Evolutionary conservation across 768 basidiomycete genomes (phyloP).

Genomic region (Pulveroboletus sp.): DNA sequence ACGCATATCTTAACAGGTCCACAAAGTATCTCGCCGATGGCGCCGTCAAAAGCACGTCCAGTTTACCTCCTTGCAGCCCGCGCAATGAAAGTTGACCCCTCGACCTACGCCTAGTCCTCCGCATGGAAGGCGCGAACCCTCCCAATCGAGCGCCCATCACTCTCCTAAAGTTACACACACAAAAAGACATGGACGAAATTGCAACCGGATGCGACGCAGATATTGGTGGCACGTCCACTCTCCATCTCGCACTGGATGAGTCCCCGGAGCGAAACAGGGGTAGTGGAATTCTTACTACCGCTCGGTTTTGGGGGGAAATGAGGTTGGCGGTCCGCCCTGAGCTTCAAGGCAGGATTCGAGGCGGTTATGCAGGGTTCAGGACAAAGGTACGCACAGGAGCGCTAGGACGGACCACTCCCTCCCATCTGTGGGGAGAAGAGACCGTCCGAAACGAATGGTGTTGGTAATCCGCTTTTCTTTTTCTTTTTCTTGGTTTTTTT

Average conservation of each 20-base stretch:
- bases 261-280: constrained; percentile 41
- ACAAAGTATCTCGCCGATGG: constrained; percentile 37
- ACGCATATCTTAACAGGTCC: constrained; percentile 36
- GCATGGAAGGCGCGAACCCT: constrained; percentile 72
- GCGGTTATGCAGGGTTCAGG: constrained; percentile 89
- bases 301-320: constrained; percentile 79
- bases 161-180: constrained; percentile 61
- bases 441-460: neutral
- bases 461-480: neutral
- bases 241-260: constrained; percentile 67
- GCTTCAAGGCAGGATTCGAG: constrained; percentile 64
- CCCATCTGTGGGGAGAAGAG: neutral
- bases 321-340: constrained; percentile 60
- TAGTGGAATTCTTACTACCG: constrained; percentile 50
- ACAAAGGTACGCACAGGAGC: constrained; percentile 55
- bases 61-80: constrained; percentile 7
- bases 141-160: constrained; percentile 58
- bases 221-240: constrained; percentile 79
- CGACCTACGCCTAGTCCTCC: constrained; percentile 44
- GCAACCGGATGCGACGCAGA: constrained; percentile 84
- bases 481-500: neutral
- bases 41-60: constrained; percentile 37
- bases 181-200: constrained; percentile 53
- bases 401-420: neutral
- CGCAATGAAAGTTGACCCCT: constrained; percentile 10